A percentile compares a stretch with the other conserved stretches of the same genome.
Evolutionary conservation across 1,284 basidiomycete species (phyloP).

Genomic region (Mycosarcoma maydis): DNA sequence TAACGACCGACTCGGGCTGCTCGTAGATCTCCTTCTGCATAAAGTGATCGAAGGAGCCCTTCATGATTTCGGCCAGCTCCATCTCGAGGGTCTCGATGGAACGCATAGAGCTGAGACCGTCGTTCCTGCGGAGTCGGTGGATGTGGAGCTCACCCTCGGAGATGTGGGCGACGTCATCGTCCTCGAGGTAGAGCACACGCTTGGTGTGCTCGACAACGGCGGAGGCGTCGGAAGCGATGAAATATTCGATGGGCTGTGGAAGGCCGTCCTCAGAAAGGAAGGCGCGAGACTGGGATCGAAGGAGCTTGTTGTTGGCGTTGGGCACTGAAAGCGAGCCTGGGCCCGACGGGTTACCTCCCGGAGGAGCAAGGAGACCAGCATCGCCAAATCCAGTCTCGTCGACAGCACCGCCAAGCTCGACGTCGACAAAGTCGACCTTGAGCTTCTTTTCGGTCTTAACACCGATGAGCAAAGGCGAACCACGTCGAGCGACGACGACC

Average conservation of each 20-base stretch:
- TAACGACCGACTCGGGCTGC: conserved; percentile 99
- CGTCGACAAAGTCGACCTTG: conserved; percentile 99
- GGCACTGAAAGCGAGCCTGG: conserved; percentile 64
- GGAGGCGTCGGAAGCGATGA: conserved; percentile 95
- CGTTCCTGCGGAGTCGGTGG: conserved; percentile 92
- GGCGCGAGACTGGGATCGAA: conserved; percentile 93
- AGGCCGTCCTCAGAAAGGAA: conserved; percentile 99
- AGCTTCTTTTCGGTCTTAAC: conserved; percentile 99
- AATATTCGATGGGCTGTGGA: conserved; percentile 99
- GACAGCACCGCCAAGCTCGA: conserved; percentile 72
- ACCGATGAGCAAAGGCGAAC: conserved; percentile 95
- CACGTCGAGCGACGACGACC: conserved; percentile 92
- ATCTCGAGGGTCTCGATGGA: conserved; percentile 99
- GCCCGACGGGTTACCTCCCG: conserved; percentile 68
- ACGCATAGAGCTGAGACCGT: conserved; percentile 79
- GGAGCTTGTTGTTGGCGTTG: conserved; percentile 74
- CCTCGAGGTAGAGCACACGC: conserved; percentile 97
- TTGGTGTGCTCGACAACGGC: conserved; percentile 99
- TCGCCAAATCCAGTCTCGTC: conserved; percentile 53
- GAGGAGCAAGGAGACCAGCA: conserved; percentile 76
- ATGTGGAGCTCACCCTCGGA: conserved; percentile 95
- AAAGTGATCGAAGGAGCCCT: conserved; percentile 99
- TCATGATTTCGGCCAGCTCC: conserved; percentile 99
- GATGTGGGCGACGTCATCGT: conserved; percentile 99
- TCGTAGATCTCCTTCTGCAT: conserved; percentile 99